These are phyloP conservation scores for Lichtheimia ramosa DNA, from an alignment of 371 early-diverging fungal genomes.

Conservation along the genomic window DNA sequence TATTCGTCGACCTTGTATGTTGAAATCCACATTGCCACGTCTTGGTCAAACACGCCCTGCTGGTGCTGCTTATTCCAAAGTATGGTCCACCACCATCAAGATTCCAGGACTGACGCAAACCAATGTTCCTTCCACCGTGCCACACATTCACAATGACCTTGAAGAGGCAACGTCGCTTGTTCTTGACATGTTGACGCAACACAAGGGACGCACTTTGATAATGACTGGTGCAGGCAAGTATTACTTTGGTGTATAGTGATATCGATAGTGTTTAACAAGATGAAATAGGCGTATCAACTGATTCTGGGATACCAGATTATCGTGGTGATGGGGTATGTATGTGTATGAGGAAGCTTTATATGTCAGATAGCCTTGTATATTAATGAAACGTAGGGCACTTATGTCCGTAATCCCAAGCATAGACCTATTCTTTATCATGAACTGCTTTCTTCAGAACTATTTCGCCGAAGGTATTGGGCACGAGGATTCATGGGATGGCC, in stretches of 20 bases:
- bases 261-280: not conserved
- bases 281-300: constrained; percentile 70
- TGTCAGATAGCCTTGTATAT: not conserved
- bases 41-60: not conserved
- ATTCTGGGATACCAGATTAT: constrained; percentile 89
- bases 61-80: constrained; percentile 11
- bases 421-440: constrained; percentile 81
- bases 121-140: constrained; percentile 3
- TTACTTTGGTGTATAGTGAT: not conserved
- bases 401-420: constrained; percentile 77
- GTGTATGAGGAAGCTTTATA: not conserved
- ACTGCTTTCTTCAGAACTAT: constrained; percentile 58
- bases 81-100: constrained; percentile 34
- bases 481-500: constrained; percentile 87
- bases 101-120: constrained; percentile 36
- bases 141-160: constrained; percentile 18
- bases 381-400: constrained; percentile 56
- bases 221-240: constrained; percentile 55
- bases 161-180: constrained; percentile 33
- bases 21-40: constrained; percentile 1
- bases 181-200: constrained; percentile 39
- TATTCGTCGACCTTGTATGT: not conserved
- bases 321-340: constrained; percentile 64
- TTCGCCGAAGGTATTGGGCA: constrained; percentile 89
- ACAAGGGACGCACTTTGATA: constrained; percentile 43